Conservation (phyloP, 2,329 filamentous ascomycete species). For the Trichoderma sp. region DNA sequence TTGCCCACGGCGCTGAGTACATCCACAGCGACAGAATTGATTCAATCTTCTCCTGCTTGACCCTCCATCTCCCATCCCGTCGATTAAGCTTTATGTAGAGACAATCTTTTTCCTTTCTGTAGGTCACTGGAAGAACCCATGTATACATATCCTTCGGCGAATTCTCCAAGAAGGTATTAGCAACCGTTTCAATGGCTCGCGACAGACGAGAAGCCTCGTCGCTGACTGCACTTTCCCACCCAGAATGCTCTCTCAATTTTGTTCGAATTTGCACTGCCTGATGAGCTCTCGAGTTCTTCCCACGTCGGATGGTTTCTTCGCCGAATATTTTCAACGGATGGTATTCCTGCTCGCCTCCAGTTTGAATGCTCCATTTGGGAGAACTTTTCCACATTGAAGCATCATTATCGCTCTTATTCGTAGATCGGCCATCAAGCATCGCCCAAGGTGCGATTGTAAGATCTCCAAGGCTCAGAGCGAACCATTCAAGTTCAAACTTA, state of each 20-base stretch:
- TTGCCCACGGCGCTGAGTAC: slow-evolving; percentile 12
- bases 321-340: rapidly evolving
- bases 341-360: not conserved
- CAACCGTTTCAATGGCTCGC: slow-evolving; percentile 23
- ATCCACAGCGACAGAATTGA: slow-evolving; percentile 32
- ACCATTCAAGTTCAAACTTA: slow-evolving; percentile 2
- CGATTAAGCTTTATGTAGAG: not conserved
- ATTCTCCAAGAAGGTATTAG: not conserved
- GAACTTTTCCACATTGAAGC: not conserved
- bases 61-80: no score
- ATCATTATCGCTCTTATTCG: not conserved
- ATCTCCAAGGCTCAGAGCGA: not conserved
- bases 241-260: rapidly evolving
- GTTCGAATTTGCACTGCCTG: not conserved
- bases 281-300: not conserved
- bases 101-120: not conserved
- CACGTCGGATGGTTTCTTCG: rapidly evolving
- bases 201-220: slow-evolving; percentile 18
- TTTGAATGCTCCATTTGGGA: not conserved
- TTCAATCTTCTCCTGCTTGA: slow-evolving; percentile 25
- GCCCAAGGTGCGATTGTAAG: not conserved
- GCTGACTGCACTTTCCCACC: not conserved
- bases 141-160: rapidly evolving
- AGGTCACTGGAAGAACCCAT: not conserved
- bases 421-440: rapidly evolving